phyloP scores from a whole-genome alignment of 2,329 filamentous ascomycete species.

The Claviceps digitariae region DNA sequence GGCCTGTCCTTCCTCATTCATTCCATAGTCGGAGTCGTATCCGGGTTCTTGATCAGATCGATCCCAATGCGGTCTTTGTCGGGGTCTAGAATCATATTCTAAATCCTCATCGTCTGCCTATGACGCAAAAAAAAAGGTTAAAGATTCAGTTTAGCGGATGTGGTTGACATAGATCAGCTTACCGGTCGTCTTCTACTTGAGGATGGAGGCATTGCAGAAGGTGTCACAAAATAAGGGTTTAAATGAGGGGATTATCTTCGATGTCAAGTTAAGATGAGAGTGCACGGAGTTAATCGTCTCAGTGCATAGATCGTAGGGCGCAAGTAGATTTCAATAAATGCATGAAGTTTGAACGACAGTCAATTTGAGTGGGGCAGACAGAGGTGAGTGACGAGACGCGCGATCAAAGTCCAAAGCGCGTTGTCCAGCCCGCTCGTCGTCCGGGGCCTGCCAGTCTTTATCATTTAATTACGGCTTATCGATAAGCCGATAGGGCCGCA shows the following conservation, averaged over 20 bases:
- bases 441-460: neutral
- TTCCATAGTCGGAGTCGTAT: constrained; percentile 25
- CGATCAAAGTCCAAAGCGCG: neutral
- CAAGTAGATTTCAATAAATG: too few species aligned
- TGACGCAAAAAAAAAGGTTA: neutral
- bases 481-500: constrained; percentile 3
- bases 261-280: too few species aligned
- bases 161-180: constrained; percentile 4
- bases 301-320: too few species aligned
- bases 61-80: constrained; percentile 17
- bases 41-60: constrained; percentile 19
- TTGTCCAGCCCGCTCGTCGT: neutral
- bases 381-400: too few species aligned
- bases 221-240: neutral
- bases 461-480: constrained; percentile 3
- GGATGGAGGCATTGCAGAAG: constrained; percentile 17
- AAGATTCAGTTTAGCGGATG: neutral
- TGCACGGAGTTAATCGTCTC: too few species aligned
- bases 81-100: constrained; percentile 19
- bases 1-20: constrained; percentile 17
- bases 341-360: too few species aligned
- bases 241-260: neutral
- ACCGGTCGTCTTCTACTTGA: constrained; percentile 21
- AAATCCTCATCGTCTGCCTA: constrained; percentile 19
- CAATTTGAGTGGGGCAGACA: too few species aligned